phyloP scores from a whole-genome alignment of 345 rosid species.

The Cardamine occulta region DNA sequence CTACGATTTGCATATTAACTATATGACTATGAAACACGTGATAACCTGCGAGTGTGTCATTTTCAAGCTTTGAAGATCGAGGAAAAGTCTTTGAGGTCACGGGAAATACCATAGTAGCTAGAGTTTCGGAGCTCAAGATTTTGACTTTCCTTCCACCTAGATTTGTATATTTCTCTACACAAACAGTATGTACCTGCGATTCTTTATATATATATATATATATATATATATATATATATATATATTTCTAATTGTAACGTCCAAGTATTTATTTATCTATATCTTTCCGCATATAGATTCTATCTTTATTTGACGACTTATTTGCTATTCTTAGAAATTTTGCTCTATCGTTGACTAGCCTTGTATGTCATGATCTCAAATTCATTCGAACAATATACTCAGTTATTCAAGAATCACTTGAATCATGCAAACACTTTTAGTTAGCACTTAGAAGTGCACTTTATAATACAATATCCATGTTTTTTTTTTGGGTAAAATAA shows the following conservation, averaged over 20 bases:
- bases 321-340: background rate
- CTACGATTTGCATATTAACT: conserved; percentile 27
- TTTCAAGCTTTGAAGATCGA: conserved; percentile 38
- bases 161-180: background rate
- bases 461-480: background rate
- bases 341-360: background rate
- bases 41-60: conserved; percentile 33
- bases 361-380: background rate
- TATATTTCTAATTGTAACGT: background rate
- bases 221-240: too few species aligned
- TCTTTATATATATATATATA: background rate
- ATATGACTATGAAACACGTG: conserved; percentile 35
- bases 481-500: too few species aligned
- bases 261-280: background rate
- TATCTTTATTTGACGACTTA: background rate
- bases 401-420: background rate
- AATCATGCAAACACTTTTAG: background rate
- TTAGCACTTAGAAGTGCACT: background rate
- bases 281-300: background rate
- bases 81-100: conserved; percentile 40
- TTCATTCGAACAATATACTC: background rate
- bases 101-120: conserved; percentile 38
- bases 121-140: conserved; percentile 43
- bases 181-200: background rate
- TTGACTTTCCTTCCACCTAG: conserved; percentile 36